Base-by-base conservation (phyloP, 108 stramenopile species). In the Schizochytrium sp. region DNA sequence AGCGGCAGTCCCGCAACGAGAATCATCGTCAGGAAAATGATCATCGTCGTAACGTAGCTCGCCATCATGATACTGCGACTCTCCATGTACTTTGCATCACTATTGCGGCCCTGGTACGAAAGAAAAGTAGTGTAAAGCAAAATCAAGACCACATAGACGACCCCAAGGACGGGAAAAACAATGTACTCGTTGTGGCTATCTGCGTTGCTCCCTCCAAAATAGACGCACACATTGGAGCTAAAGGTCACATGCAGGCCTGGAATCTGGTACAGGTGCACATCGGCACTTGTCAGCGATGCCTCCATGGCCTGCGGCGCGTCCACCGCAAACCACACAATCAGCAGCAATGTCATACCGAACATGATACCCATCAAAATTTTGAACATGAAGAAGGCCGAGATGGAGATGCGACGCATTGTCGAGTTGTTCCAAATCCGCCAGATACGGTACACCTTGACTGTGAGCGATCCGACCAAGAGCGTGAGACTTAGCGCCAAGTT, bases 391-490 rank as follows among this genome's bases (percentile, higher is more conserved):
- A 16, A 16, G 6, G 76, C 76, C n/a, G 76, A 25, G 51, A 83
- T 23, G n/a, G 51, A 47, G 45, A 83, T 53, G 25, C 76, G 76
- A 21, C 28, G 19, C 76, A 83, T 83, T 34, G 76, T 83, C 6
- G 76, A 83, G 51, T 83, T 83, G n/a, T 47, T 83, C 76, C 76
- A 83, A 83, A 83, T 83, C n/a, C 51, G 19, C 48, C 51, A 83
- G 51, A 83, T 83, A 6, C 76, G 76, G 51, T 83, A 83, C 3
- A 83, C 76, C 23, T 83, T 83, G 76, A 83, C 76, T 6, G 76
- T 83, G 76, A 83, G 76, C n/a, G 76, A 12, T 10, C 76, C 76
- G 48, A 83, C 76, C 48, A 83, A 23, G 6, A 83, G 76, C 51
- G 76, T 83, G 1, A 83, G 19, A 1, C 76, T 83, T 18, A 83